These are phyloP conservation scores for Phaeosphaeria sp. DNA, from an alignment of 2,329 filamentous ascomycete genomes.

Conservation along the genomic window DNA sequence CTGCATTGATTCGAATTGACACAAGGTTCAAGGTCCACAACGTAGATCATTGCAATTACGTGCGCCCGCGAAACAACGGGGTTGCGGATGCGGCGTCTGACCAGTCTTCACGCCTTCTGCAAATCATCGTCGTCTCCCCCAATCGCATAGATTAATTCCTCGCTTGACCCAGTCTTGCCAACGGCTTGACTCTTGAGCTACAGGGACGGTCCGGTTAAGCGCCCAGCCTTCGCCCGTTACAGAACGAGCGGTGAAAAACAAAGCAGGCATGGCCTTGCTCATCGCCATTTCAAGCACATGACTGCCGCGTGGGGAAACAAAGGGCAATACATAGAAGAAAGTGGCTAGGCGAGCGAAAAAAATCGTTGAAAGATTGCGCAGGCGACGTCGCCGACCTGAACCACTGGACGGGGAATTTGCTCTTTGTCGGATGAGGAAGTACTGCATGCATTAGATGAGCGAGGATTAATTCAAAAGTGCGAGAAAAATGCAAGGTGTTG, in stretches of 20 bases:
- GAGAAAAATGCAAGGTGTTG: constrained; percentile 6
- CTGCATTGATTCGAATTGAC: neutral
- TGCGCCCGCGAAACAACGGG: neutral
- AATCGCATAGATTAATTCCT: neutral
- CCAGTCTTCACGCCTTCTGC: neutral
- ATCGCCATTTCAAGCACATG: neutral
- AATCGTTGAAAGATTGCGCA: neutral
- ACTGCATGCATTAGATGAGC: neutral
- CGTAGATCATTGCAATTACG: neutral
- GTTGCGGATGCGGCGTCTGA: constrained; percentile 3
- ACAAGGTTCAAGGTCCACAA: neutral
- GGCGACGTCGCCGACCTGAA: constrained; percentile 37
- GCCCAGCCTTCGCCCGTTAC: neutral
- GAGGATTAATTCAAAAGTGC: neutral
- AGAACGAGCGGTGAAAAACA: constrained; percentile 8
- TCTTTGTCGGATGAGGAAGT: neutral
- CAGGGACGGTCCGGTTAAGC: constrained; percentile 1
- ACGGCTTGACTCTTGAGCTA: neutral
- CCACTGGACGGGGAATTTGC: constrained; percentile 26
- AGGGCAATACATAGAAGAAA: neutral
- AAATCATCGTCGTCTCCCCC: neutral
- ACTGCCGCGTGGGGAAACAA: neutral
- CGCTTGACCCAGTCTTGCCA: neutral
- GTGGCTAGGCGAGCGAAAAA: neutral
- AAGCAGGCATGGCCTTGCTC: neutral